Conservation (phyloP, 2,329 filamentous ascomycete species). For the Penicillium sp. region DNA sequence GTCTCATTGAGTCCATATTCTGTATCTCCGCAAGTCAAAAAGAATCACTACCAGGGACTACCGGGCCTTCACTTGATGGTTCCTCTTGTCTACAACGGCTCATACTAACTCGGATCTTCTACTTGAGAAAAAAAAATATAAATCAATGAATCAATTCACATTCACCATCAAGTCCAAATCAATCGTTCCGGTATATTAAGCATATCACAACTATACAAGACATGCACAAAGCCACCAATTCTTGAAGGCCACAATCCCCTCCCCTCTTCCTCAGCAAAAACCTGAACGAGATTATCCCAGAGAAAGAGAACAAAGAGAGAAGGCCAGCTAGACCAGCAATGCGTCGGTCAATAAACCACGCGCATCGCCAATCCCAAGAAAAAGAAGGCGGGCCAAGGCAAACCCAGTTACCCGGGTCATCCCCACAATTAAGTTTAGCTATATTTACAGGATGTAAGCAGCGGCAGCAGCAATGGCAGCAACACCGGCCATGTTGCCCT, state of each 20-base stretch:
- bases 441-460: conserved; percentile 31
- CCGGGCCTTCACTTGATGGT: too few species aligned
- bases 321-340: background rate
- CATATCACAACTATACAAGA: conserved; percentile 8
- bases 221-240: background rate
- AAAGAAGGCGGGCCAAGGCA: conserved; percentile 1
- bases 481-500: conserved; percentile 31
- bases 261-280: background rate
- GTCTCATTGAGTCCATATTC: too few species aligned
- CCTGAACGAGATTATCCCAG: background rate
- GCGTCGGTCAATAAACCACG: conserved; percentile 1
- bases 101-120: too few species aligned
- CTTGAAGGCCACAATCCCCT: background rate
- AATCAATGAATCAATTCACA: conserved; percentile 1
- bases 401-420: background rate
- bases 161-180: background rate
- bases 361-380: conserved; percentile 7
- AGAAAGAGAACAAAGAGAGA: background rate
- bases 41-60: too few species aligned
- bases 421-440: conserved; percentile 9
- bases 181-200: conserved; percentile 3
- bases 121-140: too few species aligned
- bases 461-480: conserved; percentile 29
- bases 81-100: too few species aligned
- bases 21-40: too few species aligned